Conservation (phyloP, 2,329 filamentous ascomycete genomes). For the Talaromyces sp. region DNA sequence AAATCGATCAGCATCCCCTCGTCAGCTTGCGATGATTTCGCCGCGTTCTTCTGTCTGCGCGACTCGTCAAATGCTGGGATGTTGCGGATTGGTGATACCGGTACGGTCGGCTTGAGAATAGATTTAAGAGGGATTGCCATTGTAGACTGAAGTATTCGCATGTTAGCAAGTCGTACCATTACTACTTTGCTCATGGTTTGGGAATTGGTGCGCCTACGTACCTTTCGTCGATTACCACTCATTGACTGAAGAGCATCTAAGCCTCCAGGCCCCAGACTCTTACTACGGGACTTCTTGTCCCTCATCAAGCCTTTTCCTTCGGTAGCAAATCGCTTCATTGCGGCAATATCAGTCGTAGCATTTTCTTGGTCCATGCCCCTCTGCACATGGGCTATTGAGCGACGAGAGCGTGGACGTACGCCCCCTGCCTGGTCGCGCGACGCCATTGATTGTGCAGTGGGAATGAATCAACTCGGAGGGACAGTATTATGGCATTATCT, state of each 20-base stretch:
- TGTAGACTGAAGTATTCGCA: conserved; percentile 36
- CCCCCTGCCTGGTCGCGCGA: conserved; percentile 35
- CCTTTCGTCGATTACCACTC: conserved; percentile 75
- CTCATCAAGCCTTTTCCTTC: conserved; percentile 38
- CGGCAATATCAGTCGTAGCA: conserved; percentile 63
- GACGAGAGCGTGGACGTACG: conserved; percentile 52
- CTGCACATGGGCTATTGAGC: conserved; percentile 66
- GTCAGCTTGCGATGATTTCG: conserved; percentile 23
- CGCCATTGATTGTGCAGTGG: conserved; percentile 27
- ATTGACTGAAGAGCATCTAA: conserved; percentile 75
- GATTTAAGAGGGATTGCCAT: conserved; percentile 54
- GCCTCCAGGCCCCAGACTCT: conserved; percentile 91
- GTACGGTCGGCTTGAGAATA: conserved; percentile 77
- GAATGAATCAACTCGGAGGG: not conserved
- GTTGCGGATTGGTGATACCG: conserved; percentile 60
- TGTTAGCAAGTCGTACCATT: conserved; percentile 18
- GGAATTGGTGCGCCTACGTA: conserved; percentile 39
- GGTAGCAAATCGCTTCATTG: conserved; percentile 31
- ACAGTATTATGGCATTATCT: not conserved
- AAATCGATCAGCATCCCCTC: conserved; percentile 44
- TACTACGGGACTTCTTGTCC: conserved; percentile 75
- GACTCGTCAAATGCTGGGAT: conserved; percentile 61
- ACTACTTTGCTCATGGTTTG: not conserved
- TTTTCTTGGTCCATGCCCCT: conserved; percentile 68
- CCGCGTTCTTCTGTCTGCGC: conserved; percentile 30